A percentile compares a stretch with the other conserved stretches of the same genome.
phyloP scores from a whole-genome alignment of 1,284 basidiomycete genomes.

The Irpex sp. region DNA sequence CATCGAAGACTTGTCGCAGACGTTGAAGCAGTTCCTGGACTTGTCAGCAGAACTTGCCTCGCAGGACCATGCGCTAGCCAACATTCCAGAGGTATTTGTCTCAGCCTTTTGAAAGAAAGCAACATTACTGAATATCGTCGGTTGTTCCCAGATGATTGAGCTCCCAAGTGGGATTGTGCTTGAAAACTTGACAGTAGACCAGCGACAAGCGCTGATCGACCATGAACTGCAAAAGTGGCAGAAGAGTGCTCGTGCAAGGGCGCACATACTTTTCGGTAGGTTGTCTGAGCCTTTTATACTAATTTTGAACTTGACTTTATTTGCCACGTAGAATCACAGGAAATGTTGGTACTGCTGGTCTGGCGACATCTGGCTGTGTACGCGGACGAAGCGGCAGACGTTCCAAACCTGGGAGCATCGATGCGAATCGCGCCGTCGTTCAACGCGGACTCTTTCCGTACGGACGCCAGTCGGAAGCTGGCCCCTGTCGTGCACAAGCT shows the following conservation, averaged over 20 bases:
- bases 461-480: slow-evolving; percentile 49
- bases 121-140: not conserved
- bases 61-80: slow-evolving; percentile 67
- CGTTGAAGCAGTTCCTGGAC: slow-evolving; percentile 62
- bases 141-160: slow-evolving; percentile 42
- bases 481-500: slow-evolving; percentile 46
- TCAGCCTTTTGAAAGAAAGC: not conserved
- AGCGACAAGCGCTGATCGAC: slow-evolving; percentile 59
- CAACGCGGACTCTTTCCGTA: slow-evolving; percentile 46
- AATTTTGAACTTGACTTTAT: not conserved
- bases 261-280: slow-evolving; percentile 26
- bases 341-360: slow-evolving; percentile 79
- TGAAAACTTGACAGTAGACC: slow-evolving; percentile 60
- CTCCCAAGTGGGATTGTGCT: slow-evolving; percentile 50
- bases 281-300: not conserved
- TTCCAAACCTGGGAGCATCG: slow-evolving; percentile 33
- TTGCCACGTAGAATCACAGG: slow-evolving; percentile 54
- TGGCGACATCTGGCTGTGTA: slow-evolving; percentile 82
- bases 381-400: slow-evolving; percentile 25
- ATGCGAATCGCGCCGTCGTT: slow-evolving; percentile 52
- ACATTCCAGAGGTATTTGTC: slow-evolving; percentile 57
- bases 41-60: slow-evolving; percentile 67
- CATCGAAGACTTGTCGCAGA: slow-evolving; percentile 51
- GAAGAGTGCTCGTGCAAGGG: slow-evolving; percentile 36
- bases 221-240: slow-evolving; percentile 53